Evolutionary conservation across 257 asterid species (phyloP).

Genomic region (Linderniella brevidens): DNA sequence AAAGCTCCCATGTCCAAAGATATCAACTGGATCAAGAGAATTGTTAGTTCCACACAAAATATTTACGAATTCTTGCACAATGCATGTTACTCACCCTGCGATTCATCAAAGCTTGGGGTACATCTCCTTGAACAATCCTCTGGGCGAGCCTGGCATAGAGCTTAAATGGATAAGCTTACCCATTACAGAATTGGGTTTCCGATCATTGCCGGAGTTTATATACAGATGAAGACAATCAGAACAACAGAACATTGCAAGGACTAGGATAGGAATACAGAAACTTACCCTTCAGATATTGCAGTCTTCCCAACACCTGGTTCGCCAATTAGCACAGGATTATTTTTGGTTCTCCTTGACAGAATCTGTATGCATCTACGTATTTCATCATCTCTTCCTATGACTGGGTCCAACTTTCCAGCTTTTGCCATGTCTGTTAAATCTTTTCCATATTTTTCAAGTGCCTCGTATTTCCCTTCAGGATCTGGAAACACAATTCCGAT

Average conservation of each 20-base stretch:
- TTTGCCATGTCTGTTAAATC: slow-evolving; percentile 95
- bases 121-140: slow-evolving; percentile 98
- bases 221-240: background rate
- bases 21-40: slow-evolving; percentile 45
- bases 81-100: slow-evolving; percentile 47
- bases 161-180: too few relatives aligned
- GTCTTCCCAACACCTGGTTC: slow-evolving; percentile 98
- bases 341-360: slow-evolving; percentile 92
- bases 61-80: too few relatives aligned
- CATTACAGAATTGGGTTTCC: too few relatives aligned
- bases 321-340: slow-evolving; percentile 87
- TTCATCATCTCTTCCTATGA: slow-evolving; percentile 96
- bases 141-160: slow-evolving; percentile 74
- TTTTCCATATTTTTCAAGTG: slow-evolving; percentile 86
- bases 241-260: background rate
- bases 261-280: background rate
- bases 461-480: slow-evolving; percentile 91
- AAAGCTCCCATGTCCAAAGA: slow-evolving; percentile 97
- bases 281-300: slow-evolving; percentile 97
- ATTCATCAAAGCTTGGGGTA: slow-evolving; percentile 92
- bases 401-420: slow-evolving; percentile 95
- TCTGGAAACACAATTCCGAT: slow-evolving; percentile 26
- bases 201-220: too few relatives aligned
- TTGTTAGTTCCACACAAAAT: slow-evolving; percentile 6
- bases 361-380: slow-evolving; percentile 95